These are phyloP conservation scores for Amoebophrya sp. DNA, from an alignment of 169 alveolate genomes.

Conservation along the genomic window DNA sequence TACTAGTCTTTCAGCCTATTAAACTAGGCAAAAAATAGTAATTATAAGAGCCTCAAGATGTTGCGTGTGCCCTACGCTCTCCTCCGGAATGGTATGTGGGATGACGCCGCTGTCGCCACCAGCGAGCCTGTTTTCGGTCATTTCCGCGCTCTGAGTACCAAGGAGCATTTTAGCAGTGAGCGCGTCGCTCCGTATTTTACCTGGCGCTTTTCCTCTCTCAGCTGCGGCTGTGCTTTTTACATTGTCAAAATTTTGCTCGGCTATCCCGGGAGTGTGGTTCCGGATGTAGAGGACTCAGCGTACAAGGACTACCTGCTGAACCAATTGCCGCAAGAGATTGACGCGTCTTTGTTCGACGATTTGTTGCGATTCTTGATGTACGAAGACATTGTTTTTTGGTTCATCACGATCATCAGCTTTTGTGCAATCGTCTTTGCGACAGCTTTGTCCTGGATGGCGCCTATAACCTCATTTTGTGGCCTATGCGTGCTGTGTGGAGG, in stretches of 20 bases:
- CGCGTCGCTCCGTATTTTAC: background rate
- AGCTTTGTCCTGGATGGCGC: background rate
- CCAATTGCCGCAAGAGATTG: background rate
- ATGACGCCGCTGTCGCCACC: background rate
- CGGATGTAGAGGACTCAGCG: background rate
- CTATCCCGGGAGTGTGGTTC: background rate
- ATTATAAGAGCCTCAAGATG: background rate
- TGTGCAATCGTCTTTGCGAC: too few relatives aligned
- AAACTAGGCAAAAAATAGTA: too few relatives aligned
- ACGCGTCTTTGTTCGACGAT: background rate
- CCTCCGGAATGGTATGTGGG: background rate
- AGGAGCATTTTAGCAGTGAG: background rate
- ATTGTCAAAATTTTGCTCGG: background rate
- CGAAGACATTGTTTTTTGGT: background rate
- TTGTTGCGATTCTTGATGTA: background rate
- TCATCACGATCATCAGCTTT: too few relatives aligned
- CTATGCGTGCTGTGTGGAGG: too few relatives aligned
- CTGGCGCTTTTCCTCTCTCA: background rate
- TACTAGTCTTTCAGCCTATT: too few relatives aligned
- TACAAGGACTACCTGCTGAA: background rate
- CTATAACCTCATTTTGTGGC: too few relatives aligned
- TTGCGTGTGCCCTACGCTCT: background rate
- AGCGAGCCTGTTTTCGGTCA: background rate
- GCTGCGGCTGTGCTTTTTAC: background rate
- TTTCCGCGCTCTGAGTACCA: background rate